Evolutionary conservation across 345 rosid species (phyloP), one percentile per base, ranked within the genome.

Genomic region (Isatis tinctoria): DNA sequence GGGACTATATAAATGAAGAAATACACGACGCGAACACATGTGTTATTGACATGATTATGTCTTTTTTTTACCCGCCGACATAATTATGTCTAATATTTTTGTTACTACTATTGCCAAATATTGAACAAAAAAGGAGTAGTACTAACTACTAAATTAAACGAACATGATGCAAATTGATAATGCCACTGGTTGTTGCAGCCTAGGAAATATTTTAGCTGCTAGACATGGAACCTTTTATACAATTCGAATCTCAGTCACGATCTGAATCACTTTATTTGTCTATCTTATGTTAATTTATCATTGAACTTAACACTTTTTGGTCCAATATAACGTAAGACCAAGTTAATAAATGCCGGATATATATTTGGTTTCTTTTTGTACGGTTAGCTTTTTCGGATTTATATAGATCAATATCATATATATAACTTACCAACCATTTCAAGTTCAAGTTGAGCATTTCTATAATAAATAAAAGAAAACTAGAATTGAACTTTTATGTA

Each of bases 361-460:
- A 73, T 64, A 63, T 32, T 73, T 73, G 56, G 65, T 53, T 64
- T 53, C 64, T 73, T 54, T 73, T 53, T 52, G 63, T 72, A 40
- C 44, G 41, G 41, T 72, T 63, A 32, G 56, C 53, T 53, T 73
- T 63, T 40, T n/a, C 10, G 0, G 10, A 28, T 41, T 10, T 41
- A 63, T 62, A 53, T 28, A 72, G 9, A 1, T 22, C 30, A 59
- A 14, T 32, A 17, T 22, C 12, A 30, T 5, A 49, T 62, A 44
- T 20, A 52, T 40, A 32, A n/a, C 45, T 30, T 52, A 73, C 76
- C 76, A 28, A 73, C 47, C 74, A 59, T 59, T 53, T 63, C 16
- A 36, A 43, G 27, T 47, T 53, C 70, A 73, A 73, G 27, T 73
- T 41, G 63, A 30, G 36, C 33, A 72, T 53, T 52, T 51, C 24